Evolutionary conservation across 495 filamentous ascomycete genomes (phyloP).

Genomic region (Hypomontagnella monticulosa): DNA sequence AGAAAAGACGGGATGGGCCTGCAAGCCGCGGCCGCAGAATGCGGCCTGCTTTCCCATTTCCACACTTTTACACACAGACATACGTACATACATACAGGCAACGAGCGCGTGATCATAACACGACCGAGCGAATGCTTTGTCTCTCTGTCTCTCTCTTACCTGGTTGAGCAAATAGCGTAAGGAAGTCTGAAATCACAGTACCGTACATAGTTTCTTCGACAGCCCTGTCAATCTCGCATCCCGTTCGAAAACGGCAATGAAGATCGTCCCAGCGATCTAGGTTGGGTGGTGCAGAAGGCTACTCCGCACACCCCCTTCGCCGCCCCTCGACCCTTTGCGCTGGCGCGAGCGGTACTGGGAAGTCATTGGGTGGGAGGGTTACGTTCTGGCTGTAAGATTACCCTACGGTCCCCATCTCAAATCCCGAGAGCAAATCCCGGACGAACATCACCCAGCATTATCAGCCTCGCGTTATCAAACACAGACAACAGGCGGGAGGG

Average conservation of each 20-base stretch:
- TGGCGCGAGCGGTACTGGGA: constrained; percentile 18
- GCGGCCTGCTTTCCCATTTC: background rate
- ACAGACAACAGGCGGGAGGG: background rate
- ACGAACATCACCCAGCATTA: constrained; percentile 4
- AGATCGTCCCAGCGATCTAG: constrained; percentile 42
- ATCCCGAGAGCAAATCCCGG: constrained; percentile 31
- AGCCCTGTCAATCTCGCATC: constrained; percentile 38
- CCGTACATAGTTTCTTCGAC: background rate
- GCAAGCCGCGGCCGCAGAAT: constrained; percentile 31
- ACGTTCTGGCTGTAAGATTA: background rate
- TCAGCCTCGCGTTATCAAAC: constrained; percentile 37
- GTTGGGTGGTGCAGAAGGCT: constrained; percentile 28
- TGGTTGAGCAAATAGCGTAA: background rate
- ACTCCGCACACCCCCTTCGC: constrained; percentile 11
- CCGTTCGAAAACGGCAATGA: constrained; percentile 36
- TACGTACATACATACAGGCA: background rate
- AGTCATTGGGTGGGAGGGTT: constrained; percentile 9
- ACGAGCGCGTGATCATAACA: background rate
- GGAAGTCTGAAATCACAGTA: constrained; percentile 12
- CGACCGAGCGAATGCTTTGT: background rate
- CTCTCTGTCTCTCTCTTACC: background rate
- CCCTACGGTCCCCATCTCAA: constrained; percentile 6
- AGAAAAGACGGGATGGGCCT: constrained; percentile 14
- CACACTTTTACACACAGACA: constrained; percentile 1
- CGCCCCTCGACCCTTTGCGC: constrained; percentile 12